These are phyloP conservation scores for Hansenula anomala DNA, from an alignment of 1,139 yeast genomes.

Conservation along the genomic window DNA sequence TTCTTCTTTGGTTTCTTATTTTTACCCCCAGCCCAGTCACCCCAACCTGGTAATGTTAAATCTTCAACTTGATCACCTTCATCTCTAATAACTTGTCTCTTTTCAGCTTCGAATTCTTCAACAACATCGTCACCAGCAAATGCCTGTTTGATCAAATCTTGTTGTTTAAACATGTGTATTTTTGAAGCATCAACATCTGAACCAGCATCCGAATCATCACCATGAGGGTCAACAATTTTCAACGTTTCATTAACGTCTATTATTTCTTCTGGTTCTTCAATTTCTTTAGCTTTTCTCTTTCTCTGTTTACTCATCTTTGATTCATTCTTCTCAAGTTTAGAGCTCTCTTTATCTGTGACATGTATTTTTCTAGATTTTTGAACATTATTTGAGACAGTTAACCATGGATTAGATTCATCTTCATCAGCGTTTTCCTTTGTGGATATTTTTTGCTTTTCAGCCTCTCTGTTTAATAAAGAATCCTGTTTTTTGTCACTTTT, in stretches of 20 bases:
- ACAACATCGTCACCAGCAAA: constrained; percentile 95
- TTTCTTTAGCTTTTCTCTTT: constrained; percentile 34
- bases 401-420: constrained; percentile 68
- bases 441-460: constrained; percentile 5
- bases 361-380: constrained; percentile 50
- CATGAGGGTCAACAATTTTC: constrained; percentile 36
- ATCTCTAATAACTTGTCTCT: constrained; percentile 57
- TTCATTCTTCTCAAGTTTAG: constrained; percentile 39
- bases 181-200: constrained; percentile 25
- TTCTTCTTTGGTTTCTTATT: constrained; percentile 46
- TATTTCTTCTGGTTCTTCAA: constrained; percentile 30
- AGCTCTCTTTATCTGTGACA: constrained; percentile 54
- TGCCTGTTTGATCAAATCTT: constrained; percentile 81
- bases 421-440: constrained; percentile 6
- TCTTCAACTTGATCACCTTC: constrained; percentile 90
- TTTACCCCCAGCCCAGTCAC: constrained; percentile 68
- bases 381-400: constrained; percentile 34
- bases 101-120: constrained; percentile 72
- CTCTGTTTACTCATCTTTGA: constrained; percentile 43
- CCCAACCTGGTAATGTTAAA: constrained; percentile 93
- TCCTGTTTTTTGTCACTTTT: constrained; percentile 13
- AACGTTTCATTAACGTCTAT: constrained; percentile 44
- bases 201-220: constrained; percentile 31
- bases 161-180: constrained; percentile 61
- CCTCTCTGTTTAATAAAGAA: neutral